Percentiles rank a stretch among this genome's conserved stretches.
phyloP scores from a whole-genome alignment of 108 stramenopile genomes.

The Discostella pseudostelligera region DNA sequence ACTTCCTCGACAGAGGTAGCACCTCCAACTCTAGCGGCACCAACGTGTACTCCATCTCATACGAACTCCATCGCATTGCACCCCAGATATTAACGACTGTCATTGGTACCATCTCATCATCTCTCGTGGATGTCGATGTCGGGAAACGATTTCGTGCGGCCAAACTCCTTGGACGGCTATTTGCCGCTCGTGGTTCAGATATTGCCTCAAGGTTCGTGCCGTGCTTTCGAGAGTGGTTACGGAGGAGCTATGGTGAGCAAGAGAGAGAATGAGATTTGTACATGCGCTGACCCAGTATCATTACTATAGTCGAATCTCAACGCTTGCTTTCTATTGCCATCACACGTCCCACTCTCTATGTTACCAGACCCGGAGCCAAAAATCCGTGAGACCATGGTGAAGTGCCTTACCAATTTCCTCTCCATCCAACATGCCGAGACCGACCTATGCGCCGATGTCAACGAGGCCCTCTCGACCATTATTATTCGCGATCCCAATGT shows the following conservation, averaged over 20 bases:
- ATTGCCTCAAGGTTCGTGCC: conserved; percentile 51
- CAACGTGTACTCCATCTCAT: conserved; percentile 70
- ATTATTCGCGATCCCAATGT: conserved; percentile 37
- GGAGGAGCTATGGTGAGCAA: conserved; percentile 59
- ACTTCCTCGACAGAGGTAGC: neutral
- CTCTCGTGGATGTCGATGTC: conserved; percentile 42
- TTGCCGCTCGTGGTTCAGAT: conserved; percentile 40
- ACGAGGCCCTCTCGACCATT: conserved; percentile 39
- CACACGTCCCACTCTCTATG: neutral
- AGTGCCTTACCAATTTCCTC: conserved; percentile 55
- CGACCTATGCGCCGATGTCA: conserved; percentile 55
- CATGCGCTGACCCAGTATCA: neutral
- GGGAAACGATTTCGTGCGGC: conserved; percentile 52
- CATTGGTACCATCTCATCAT: conserved; percentile 66
- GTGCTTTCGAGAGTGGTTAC: conserved; percentile 74
- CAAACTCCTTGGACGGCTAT: conserved; percentile 66
- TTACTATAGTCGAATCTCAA: neutral
- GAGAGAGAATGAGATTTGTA: neutral
- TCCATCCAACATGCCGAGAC: conserved; percentile 34
- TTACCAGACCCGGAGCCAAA: conserved; percentile 32
- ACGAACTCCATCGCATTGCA: conserved; percentile 68
- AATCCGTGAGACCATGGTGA: conserved; percentile 70
- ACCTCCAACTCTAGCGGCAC: conserved; percentile 4
- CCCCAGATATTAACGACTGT: conserved; percentile 80
- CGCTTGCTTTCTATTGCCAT: neutral